Percentiles rank a stretch among this genome's conserved stretches.
phyloP scores from a whole-genome alignment of 192 early-diverging fungal genomes.

The Geranomyces variabilis region DNA sequence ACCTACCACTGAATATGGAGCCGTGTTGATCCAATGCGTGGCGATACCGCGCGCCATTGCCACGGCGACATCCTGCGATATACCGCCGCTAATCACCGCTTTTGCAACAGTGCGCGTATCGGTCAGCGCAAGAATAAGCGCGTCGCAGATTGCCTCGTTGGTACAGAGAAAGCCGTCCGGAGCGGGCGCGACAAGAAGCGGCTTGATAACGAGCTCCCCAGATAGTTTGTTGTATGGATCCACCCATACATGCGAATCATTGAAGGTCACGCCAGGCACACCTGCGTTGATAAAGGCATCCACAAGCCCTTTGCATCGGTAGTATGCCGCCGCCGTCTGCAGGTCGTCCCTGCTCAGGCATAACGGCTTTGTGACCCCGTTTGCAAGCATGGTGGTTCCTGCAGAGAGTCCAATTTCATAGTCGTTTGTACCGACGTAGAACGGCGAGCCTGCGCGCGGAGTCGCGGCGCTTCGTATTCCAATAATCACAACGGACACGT shows the following conservation, averaged over 20 bases:
- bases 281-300: not conserved
- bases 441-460: not conserved
- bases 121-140: not conserved
- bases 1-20: slow-evolving; percentile 1
- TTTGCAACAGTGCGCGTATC: not conserved
- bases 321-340: too few species aligned
- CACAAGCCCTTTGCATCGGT: too few species aligned
- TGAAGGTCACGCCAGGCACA: not conserved
- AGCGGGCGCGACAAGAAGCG: not conserved
- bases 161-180: not conserved
- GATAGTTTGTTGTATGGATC: not conserved
- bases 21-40: not conserved
- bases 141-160: not conserved
- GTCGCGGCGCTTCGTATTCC: not conserved
- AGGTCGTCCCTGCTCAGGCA: too few species aligned
- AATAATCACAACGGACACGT: not conserved
- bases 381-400: not conserved
- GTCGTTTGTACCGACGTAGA: not conserved
- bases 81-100: not conserved
- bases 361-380: not conserved
- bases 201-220: not conserved
- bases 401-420: not conserved
- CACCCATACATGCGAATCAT: not conserved
- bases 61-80: not conserved
- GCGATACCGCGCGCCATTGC: not conserved